phyloP scores from a whole-genome alignment of 805 yeast species.

The Candida golubevii region DNA sequence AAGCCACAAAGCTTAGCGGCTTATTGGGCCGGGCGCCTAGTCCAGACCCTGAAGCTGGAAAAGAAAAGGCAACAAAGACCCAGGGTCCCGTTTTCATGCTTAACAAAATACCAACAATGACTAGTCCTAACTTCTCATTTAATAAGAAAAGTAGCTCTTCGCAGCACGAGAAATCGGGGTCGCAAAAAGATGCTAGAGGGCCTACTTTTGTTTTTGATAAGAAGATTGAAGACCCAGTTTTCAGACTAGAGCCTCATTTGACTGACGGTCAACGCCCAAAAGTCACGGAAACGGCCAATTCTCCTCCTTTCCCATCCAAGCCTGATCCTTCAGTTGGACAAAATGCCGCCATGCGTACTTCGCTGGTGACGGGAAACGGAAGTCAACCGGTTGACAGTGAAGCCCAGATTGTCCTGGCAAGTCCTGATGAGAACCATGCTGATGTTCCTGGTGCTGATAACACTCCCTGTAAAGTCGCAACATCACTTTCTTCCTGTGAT shows the following conservation, averaged over 20 bases:
- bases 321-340: not conserved
- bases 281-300: not conserved
- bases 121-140: too few relatives aligned
- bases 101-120: too few relatives aligned
- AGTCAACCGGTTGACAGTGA: not conserved
- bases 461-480: not conserved
- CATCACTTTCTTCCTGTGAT: constrained; percentile 49
- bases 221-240: constrained; percentile 32
- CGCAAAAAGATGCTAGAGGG: too few relatives aligned
- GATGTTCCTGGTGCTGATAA: not conserved
- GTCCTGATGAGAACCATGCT: not conserved
- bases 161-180: too few relatives aligned
- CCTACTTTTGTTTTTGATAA: constrained; percentile 44
- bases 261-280: not conserved
- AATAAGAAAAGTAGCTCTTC: too few relatives aligned
- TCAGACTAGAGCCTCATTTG: constrained; percentile 13
- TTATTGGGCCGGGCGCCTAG: too few relatives aligned
- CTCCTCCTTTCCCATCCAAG: not conserved
- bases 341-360: not conserved
- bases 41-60: too few relatives aligned
- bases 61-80: too few relatives aligned
- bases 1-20: too few relatives aligned
- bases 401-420: not conserved
- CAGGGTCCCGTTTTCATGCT: too few relatives aligned
- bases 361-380: not conserved